These are phyloP conservation scores for Hemileccinum rubropunctum DNA, from an alignment of 768 basidiomycete genomes.

Conservation along the genomic window DNA sequence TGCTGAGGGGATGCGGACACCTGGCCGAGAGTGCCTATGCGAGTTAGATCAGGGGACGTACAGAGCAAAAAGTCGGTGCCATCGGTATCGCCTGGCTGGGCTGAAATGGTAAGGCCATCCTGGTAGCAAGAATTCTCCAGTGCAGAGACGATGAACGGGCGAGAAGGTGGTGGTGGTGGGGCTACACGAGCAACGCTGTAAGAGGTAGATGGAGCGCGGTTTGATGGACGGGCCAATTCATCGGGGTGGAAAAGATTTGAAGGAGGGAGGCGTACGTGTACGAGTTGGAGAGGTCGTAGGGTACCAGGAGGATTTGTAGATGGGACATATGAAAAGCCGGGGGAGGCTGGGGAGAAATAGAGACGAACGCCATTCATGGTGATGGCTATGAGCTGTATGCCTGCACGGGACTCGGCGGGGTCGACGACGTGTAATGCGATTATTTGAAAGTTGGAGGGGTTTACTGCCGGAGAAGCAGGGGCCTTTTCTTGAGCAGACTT, in stretches of 20 bases:
- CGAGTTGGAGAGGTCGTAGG: constrained; percentile 53
- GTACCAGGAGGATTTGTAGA: constrained; percentile 26
- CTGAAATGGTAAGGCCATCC: constrained; percentile 63
- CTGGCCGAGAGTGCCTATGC: constrained; percentile 68
- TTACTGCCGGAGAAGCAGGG: constrained; percentile 70
- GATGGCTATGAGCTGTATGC: constrained; percentile 75
- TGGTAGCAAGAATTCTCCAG: constrained; percentile 65
- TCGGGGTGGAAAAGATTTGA: constrained; percentile 75
- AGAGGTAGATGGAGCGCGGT: constrained; percentile 38
- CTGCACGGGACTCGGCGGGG: constrained; percentile 61
- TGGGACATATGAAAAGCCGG: constrained; percentile 48
- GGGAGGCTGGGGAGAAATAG: constrained; percentile 66
- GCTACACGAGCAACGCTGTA: constrained; percentile 47
- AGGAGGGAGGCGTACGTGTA: constrained; percentile 80
- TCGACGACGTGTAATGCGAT: constrained; percentile 68
- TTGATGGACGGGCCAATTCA: constrained; percentile 53
- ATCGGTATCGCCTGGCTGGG: constrained; percentile 74
- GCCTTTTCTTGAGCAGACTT: constrained; percentile 80
- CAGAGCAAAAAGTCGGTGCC: constrained; percentile 75
- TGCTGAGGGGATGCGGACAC: constrained; percentile 44
- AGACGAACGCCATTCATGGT: constrained; percentile 81
- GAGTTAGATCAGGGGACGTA: constrained; percentile 70
- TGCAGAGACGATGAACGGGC: constrained; percentile 56
- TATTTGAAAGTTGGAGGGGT: constrained; percentile 68
- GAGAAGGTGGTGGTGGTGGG: constrained; percentile 43